These are phyloP conservation scores for Coemansia furcata DNA, from an alignment of 192 early-diverging fungal species.

Conservation along the genomic window DNA sequence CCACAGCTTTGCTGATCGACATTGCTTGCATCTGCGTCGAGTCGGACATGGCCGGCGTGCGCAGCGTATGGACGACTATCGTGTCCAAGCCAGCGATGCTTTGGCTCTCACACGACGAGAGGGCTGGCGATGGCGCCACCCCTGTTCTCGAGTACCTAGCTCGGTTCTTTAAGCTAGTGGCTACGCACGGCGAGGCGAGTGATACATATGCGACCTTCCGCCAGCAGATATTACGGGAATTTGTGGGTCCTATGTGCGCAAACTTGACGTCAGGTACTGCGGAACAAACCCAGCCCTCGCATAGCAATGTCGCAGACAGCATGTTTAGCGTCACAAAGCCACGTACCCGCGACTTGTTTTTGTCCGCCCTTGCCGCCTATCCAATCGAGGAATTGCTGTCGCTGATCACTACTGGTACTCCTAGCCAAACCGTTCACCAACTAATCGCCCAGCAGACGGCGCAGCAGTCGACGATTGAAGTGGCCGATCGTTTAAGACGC, in stretches of 20 bases:
- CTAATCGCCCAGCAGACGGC: background rate
- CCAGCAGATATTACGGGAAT: conserved; percentile 7
- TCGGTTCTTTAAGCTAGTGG: conserved; percentile 18
- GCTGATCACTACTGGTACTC: conserved; percentile 3
- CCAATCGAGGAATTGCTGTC: conserved; percentile 21
- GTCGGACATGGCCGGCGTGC: conserved; percentile 20
- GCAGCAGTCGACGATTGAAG: background rate
- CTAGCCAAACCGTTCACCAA: conserved; percentile 10
- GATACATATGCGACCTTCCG: conserved; percentile 28
- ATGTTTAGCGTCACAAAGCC: conserved; percentile 1
- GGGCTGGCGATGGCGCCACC: background rate
- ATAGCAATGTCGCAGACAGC: background rate
- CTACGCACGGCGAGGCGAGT: conserved; percentile 18
- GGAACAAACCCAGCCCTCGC: background rate
- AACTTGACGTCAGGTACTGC: background rate
- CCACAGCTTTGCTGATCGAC: conserved; percentile 22
- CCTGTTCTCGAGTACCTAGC: conserved; percentile 14
- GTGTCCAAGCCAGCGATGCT: conserved; percentile 9
- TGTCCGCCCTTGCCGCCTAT: conserved; percentile 22
- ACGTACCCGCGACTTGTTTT: conserved; percentile 7
- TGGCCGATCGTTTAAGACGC: background rate
- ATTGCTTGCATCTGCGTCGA: conserved; percentile 20
- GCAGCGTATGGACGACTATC: conserved; percentile 29
- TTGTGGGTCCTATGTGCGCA: conserved; percentile 1
- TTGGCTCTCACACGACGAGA: conserved; percentile 10